These are phyloP conservation scores for Fistulifera pelliculosa DNA, from an alignment of 108 stramenopile genomes.

Conservation along the genomic window DNA sequence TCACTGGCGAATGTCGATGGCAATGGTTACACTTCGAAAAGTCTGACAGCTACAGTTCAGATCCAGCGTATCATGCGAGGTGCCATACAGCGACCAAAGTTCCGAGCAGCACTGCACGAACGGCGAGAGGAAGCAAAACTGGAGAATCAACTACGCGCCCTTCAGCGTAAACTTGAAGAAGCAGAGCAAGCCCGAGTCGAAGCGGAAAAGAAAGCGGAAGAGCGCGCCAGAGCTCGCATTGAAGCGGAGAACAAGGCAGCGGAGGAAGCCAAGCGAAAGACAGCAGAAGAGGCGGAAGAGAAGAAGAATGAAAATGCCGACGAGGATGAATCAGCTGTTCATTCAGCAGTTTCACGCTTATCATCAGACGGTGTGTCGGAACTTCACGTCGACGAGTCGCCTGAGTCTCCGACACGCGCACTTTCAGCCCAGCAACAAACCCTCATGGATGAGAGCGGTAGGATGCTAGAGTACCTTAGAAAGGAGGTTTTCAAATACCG, in stretches of 20 bases:
- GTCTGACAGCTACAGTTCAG: constrained; percentile 25
- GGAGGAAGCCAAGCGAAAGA: constrained; percentile 12
- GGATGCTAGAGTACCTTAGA: constrained; percentile 63
- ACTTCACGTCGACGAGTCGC: not conserved
- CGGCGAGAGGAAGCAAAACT: constrained; percentile 55
- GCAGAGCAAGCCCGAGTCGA: constrained; percentile 44
- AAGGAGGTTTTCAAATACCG: constrained; percentile 57
- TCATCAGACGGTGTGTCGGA: too few relatives aligned
- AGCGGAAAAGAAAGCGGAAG: constrained; percentile 45
- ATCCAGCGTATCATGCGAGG: constrained; percentile 62
- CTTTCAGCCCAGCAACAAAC: constrained; percentile 37
- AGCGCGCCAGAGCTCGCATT: constrained; percentile 24
- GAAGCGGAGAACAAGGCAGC: constrained; percentile 7
- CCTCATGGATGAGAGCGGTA: constrained; percentile 65
- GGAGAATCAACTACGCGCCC: constrained; percentile 49
- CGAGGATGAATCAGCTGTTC: constrained; percentile 7
- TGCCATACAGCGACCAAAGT: constrained; percentile 44
- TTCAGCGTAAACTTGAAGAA: constrained; percentile 59
- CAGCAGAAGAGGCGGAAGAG: not conserved
- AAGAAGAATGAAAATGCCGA: constrained; percentile 3
- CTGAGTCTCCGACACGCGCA: not conserved
- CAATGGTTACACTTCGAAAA: not conserved
- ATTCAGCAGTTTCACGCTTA: constrained; percentile 3
- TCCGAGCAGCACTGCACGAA: constrained; percentile 31
- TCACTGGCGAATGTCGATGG: constrained; percentile 29